Evolutionary conservation across 2,329 filamentous ascomycete genomes (phyloP).

Genomic region (Herpotrichia juniperi): DNA sequence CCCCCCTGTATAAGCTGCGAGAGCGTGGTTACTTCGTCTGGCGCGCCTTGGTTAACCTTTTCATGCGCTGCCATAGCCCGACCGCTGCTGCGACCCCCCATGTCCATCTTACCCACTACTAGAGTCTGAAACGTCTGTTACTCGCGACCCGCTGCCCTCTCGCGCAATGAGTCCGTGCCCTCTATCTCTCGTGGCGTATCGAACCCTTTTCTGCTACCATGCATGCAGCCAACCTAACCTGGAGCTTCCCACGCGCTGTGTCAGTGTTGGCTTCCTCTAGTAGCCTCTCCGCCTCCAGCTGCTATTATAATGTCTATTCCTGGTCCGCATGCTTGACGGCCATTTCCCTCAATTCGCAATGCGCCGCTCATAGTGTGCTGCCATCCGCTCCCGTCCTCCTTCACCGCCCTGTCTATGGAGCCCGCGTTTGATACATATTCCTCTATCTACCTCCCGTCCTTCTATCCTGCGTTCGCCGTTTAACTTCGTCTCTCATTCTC

Average conservation of each 20-base stretch:
- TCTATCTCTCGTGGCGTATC: slow-evolving; percentile 20
- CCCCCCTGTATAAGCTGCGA: too few species aligned
- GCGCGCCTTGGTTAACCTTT: neutral
- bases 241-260: slow-evolving; percentile 5
- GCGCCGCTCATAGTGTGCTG: slow-evolving; percentile 23
- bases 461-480: slow-evolving; percentile 24
- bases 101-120: neutral
- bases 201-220: slow-evolving; percentile 21
- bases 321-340: slow-evolving; percentile 17
- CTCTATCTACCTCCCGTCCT: slow-evolving; percentile 20
- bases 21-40: too few species aligned
- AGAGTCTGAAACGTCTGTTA: slow-evolving; percentile 20
- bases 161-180: slow-evolving; percentile 13
- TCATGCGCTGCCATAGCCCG: neutral
- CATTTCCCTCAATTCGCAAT: slow-evolving; percentile 27
- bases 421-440: slow-evolving; percentile 40
- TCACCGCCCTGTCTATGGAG: slow-evolving; percentile 25
- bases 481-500: slow-evolving; percentile 31
- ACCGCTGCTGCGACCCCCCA: neutral
- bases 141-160: slow-evolving; percentile 26
- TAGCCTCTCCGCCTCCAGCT: slow-evolving; percentile 3
- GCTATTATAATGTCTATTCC: slow-evolving; percentile 21
- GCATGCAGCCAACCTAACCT: slow-evolving; percentile 20
- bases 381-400: slow-evolving; percentile 16
- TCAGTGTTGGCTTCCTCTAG: slow-evolving; percentile 1